Conservation (phyloP, 1,139 yeast genomes). For the Nakaseomyces delphensis region DNA sequence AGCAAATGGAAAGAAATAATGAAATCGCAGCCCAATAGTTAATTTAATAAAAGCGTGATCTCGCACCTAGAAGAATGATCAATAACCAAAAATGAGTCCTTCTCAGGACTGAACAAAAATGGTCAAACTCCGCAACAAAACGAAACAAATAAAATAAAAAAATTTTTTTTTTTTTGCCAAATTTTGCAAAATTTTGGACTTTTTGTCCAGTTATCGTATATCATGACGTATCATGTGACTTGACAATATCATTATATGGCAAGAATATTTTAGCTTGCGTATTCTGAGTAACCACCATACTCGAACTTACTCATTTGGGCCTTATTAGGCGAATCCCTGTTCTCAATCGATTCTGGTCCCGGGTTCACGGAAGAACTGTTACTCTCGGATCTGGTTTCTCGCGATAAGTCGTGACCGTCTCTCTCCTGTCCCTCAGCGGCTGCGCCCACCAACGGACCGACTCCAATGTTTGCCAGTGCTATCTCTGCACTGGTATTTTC, state of each 20-base stretch:
- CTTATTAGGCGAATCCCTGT: conserved; percentile 12
- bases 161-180: background rate
- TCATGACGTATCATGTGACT: background rate
- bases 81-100: background rate
- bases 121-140: no score
- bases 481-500: conserved; percentile 73
- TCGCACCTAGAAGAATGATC: background rate
- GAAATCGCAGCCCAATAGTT: no score
- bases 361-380: background rate
- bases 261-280: conserved; percentile 10
- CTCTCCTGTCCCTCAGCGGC: conserved; percentile 11
- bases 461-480: conserved; percentile 70
- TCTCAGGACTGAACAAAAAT: no score
- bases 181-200: no score
- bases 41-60: no score
- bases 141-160: background rate
- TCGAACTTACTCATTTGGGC: conserved; percentile 28
- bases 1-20: no score
- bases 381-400: conserved; percentile 14
- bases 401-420: conserved; percentile 14
- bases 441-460: conserved; percentile 58
- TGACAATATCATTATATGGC: background rate
- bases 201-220: background rate
- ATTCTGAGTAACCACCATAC: conserved; percentile 34
- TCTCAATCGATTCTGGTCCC: background rate